Base-by-base conservation (phyloP, 2,329 filamentous ascomycete species). In the Huntiella abstrusa region DNA sequence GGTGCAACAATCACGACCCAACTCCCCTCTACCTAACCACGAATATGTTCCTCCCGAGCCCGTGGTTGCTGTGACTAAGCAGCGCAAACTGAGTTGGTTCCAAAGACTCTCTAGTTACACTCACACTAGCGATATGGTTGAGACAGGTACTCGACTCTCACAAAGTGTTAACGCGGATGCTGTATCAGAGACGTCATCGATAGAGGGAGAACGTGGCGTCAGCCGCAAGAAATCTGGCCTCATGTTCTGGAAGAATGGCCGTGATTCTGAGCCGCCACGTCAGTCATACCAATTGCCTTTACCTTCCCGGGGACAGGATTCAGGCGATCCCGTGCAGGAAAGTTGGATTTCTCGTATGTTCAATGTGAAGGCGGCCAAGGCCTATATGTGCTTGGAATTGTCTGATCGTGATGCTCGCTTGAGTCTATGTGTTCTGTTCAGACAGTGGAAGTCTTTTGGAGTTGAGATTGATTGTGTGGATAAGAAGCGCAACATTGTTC, bases 311-410 rank as follows among this genome's bases (percentile, higher is more conserved):
- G 40, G 44, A 33, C n/a, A 8, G 52, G 53, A 36, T 62, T 51
- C 69, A 70, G 48, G 70, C 69, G 60, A 81, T 73, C 55, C 77
- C 51, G 71, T 75, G 28, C 79, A 77, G 57, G 78, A 85, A 56
- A 93, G 81, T 54, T 95, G 88, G 87, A 73, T 96, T 45, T 80
- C 84, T 28, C 81, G 84, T 12, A 75, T 96, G 40, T 84, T 96
- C 64, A 77, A 85, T 47, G 80, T 95, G 57, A 94, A 91, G 59
- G 88, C 88, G 1, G 83, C 80, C 0, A 79, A 68, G 12, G 75
- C 75, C 52, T 71, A 83, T 22, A 62, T 95, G 12, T 91, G 85
- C 58, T 78, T 95, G 58, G 70, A 70, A 3, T 69, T 85, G 17
- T 75, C 80, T 22, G 58, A 63, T 4, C 80, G 80, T 54, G 69